These are phyloP conservation scores for Malassezia caprae DNA, from an alignment of 1,284 basidiomycete species.

Conservation along the genomic window DNA sequence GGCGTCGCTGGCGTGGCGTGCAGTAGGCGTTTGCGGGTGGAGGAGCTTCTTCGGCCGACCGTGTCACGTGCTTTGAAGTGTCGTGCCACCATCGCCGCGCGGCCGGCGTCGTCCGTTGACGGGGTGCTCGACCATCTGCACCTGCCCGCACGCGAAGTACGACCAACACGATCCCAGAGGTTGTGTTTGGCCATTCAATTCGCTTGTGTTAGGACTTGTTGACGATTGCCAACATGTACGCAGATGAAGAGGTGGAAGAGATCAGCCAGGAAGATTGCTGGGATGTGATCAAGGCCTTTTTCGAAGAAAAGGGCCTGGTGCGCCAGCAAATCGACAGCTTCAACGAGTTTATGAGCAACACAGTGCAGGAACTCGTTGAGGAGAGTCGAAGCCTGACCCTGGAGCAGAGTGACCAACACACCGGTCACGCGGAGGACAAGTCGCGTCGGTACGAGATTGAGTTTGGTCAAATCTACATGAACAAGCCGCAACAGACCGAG, in stretches of 20 bases:
- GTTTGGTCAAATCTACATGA: conserved; percentile 95
- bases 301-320: conserved; percentile 92
- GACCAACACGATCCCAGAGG: neutral
- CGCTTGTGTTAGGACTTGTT: neutral
- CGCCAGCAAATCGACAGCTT: conserved; percentile 96
- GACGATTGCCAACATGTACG: conserved; percentile 16
- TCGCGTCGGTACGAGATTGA: conserved; percentile 86
- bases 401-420: conserved; percentile 91
- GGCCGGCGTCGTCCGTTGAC: neutral
- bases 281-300: conserved; percentile 74
- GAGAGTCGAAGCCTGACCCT: conserved; percentile 86
- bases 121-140: conserved; percentile 1
- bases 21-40: neutral
- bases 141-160: neutral
- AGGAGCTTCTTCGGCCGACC: neutral
- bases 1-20: conserved; percentile 19
- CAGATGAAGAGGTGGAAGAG: conserved; percentile 33
- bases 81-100: neutral
- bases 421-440: conserved; percentile 54
- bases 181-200: neutral
- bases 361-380: conserved; percentile 99
- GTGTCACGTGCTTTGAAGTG: neutral
- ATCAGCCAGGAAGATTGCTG: conserved; percentile 46
- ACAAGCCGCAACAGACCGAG: conserved; percentile 85
- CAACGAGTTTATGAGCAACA: conserved; percentile 98